Evolutionary conservation across 2,329 filamentous ascomycete genomes (phyloP).

Genomic region (Clarireedia homoeocarpa): DNA sequence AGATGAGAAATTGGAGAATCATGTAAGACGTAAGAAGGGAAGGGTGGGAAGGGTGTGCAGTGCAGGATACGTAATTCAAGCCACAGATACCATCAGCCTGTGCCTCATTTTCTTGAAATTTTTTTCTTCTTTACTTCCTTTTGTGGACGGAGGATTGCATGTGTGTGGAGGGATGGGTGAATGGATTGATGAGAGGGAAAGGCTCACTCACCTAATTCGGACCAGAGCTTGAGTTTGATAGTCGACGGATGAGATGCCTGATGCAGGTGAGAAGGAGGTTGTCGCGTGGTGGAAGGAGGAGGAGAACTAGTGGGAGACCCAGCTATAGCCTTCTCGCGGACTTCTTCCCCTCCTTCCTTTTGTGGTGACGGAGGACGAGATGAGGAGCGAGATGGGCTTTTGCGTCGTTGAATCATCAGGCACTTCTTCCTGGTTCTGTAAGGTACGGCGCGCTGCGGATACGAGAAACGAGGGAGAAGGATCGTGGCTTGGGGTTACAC

Average conservation of each 20-base stretch:
- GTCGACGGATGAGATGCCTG: not conserved
- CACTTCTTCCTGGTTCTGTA: not conserved
- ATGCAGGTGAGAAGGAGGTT: not conserved
- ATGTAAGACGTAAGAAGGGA: not conserved
- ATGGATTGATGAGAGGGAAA: too few relatives aligned
- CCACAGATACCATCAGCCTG: constrained; percentile 6
- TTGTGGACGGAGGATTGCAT: not conserved
- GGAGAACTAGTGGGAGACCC: not conserved
- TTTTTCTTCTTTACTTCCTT: not conserved
- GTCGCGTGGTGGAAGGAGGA: not conserved
- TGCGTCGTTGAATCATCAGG: not conserved
- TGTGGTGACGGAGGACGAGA: too few relatives aligned
- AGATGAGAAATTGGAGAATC: too few relatives aligned
- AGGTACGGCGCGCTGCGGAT: not conserved
- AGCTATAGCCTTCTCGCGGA: not conserved
- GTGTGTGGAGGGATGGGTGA: not conserved
- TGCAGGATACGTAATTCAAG: too few relatives aligned
- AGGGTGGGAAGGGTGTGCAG: not conserved
- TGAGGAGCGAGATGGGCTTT: not conserved
- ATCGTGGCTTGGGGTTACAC: not conserved
- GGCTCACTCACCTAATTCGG: not conserved
- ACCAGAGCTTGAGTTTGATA: not conserved
- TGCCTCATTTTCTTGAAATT: not conserved
- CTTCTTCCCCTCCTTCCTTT: constrained; percentile 1
- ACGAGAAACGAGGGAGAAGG: too few relatives aligned